A percentile compares a stretch with the other conserved stretches of the same genome.
phyloP scores from a whole-genome alignment of 1,284 basidiomycete species.

The Cutaneotrichosporon sp. region DNA sequence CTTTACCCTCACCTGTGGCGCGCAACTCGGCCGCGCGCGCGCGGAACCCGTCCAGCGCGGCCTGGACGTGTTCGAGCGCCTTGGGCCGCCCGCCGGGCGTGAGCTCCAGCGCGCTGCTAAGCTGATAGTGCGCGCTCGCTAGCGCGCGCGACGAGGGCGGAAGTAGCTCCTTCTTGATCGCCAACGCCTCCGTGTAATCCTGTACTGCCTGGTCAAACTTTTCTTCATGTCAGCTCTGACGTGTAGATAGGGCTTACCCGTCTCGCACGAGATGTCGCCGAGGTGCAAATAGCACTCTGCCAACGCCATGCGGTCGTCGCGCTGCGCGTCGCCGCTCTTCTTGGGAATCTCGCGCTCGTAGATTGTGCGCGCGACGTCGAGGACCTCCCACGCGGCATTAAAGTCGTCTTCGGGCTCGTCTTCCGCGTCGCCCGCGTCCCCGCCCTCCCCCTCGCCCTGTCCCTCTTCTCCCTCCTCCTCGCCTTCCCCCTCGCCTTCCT shows the following conservation, averaged over 20 bases:
- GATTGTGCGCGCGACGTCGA: constrained; percentile 77
- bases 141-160: constrained; percentile 75
- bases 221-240: constrained; percentile 53
- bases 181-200: constrained; percentile 70
- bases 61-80: constrained; percentile 70
- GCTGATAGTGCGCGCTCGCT: constrained; percentile 82
- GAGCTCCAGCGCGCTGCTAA: constrained; percentile 81
- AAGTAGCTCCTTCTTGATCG: constrained; percentile 64
- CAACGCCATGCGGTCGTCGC: constrained; percentile 57
- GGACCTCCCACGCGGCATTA: constrained; percentile 87
- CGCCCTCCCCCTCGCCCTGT: constrained; percentile 62
- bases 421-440: constrained; percentile 60
- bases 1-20: constrained; percentile 30
- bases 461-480: constrained; percentile 50
- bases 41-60: constrained; percentile 68
- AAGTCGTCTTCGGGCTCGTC: constrained; percentile 79
- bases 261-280: constrained; percentile 83
- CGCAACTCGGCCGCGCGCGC: constrained; percentile 62
- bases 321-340: constrained; percentile 29
- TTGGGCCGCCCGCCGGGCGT: constrained; percentile 66
- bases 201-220: constrained; percentile 85
- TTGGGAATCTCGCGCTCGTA: constrained; percentile 59
- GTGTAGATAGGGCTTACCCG: constrained; percentile 54
- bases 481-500: constrained; percentile 26
- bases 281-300: constrained; percentile 78